Evolutionary conservation across 108 stramenopile species (phyloP), one percentile per base, ranked within the genome.

Genomic region (Skeletonema tropicum): DNA sequence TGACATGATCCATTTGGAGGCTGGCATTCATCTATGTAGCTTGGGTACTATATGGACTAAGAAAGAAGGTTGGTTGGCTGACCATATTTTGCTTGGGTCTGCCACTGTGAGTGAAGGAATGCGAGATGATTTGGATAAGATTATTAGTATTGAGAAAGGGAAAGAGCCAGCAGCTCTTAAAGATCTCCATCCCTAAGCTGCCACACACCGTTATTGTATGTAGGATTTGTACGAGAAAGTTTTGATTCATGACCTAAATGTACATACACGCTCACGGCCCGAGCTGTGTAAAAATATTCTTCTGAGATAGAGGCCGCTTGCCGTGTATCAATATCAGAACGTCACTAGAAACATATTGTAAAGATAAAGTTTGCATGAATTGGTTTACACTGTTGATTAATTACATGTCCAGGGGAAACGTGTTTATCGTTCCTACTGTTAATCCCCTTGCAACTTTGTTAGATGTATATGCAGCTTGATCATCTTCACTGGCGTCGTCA

Each of bases 11-110:
- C 17, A 17, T 17, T 26, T 77, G 57, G 41, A 75, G 36, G 62
- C 55, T 32, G 65, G 55, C 10, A 32, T 83, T 48, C 63, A 70
- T 39, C 60, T 83, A 1, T 83, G 82, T 73, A 68, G 60, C 21
- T 66, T 79, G 57, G 82, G 82, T 57, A 83, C 82, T 29, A 68
- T 83, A 2, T 83, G 82, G 82, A 83, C 78, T 7, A 83, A 83
- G 74, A 79, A 79, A 41, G 82, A 73, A 36, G 57, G 57, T 14
- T 61, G 78, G 17, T 70, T 83, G 48, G 68, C 57, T n/a, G 82
- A 83, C 13, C 82, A 83, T 49, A 63, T 70, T 9, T 64, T 83
- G 58, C 73, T 83, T 49, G 82, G 82, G 23, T 66, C 76, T n/a
- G 81, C 76, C 13, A 65, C 26, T 11, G 72, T 19, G 0, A 41